Base-by-base conservation (phyloP, 768 basidiomycete genomes). In the Hericium alpestre region DNA sequence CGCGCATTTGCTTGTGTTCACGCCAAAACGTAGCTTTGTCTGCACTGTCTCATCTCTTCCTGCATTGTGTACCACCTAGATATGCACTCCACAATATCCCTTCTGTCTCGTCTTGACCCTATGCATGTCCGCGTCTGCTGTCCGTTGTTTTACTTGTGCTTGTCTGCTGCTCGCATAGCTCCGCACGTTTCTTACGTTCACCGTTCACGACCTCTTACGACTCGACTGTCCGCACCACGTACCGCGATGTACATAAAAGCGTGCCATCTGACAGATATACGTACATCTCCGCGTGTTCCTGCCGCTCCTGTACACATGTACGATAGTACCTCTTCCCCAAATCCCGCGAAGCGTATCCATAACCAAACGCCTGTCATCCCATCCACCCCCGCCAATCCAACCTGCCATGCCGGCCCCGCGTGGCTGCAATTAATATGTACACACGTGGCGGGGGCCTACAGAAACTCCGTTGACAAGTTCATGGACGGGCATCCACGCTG, bases 51-150 rank as follows among this genome's bases (percentile, higher is more conserved):
- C 55, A 65, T 67, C 67, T 70, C 69, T 69, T 32, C 39, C 39
- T 51, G 38, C 56, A 61, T 56, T 56, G 46, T 61, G 83, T 84
- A 86, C 84, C 78, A 79, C 83, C 79, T 84, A 86, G 82, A 85
- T 76, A 84, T 81, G 78, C 79, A 70, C 70, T 69, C 71, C 66
- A 71, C 66, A 67, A 65, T 57, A 38, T 16, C 23, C 70, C 62
- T 67, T 58, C 59, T 55, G 59, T 61, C 57, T 22, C 56, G 63
- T 65, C 68, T 71, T 67, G 69, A 65, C 63, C 67, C 65, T 67
- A 46, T 46, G 43, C 43, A 64, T 56, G 69, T 66, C 69, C 67
- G 59, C 23, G 51, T 54, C 39, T 13, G 20, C 51, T 37, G 23
- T 23, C 38, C 50, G 58, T 65, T 63, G n/a, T 62, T 39, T 54